Evolutionary conservation across 192 early-diverging fungal genomes (phyloP).

Genomic region (Backusella westeae): DNA sequence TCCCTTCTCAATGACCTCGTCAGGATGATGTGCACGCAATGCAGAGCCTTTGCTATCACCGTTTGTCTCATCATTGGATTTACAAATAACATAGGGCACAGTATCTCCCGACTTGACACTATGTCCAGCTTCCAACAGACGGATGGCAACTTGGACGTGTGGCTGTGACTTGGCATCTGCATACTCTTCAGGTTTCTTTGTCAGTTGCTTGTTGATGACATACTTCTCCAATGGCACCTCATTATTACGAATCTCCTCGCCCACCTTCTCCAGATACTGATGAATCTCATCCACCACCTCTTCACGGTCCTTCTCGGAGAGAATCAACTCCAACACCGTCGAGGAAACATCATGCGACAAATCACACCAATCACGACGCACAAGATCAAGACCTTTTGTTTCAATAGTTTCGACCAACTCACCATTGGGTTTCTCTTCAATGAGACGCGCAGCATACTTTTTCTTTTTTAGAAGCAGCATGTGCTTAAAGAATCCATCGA

Average conservation of each 20-base stretch:
- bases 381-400: constrained; percentile 94
- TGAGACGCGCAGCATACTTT: constrained; percentile 90
- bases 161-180: constrained; percentile 85
- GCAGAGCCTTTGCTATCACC: constrained; percentile 51
- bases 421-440: constrained; percentile 60
- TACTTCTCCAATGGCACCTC: constrained; percentile 80
- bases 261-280: constrained; percentile 64
- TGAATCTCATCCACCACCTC: constrained; percentile 80
- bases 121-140: constrained; percentile 68
- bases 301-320: constrained; percentile 55
- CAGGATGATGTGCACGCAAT: constrained; percentile 58
- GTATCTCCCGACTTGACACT: constrained; percentile 82
- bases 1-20: constrained; percentile 66
- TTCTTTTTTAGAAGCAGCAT: constrained; percentile 96
- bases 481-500: constrained; percentile 89
- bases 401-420: constrained; percentile 57
- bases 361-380: constrained; percentile 97
- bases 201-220: constrained; percentile 89
- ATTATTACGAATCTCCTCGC: constrained; percentile 65
- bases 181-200: constrained; percentile 90
- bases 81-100: constrained; percentile 90
- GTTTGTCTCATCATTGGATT: constrained; percentile 23
- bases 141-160: constrained; percentile 92
- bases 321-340: constrained; percentile 64
- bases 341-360: constrained; percentile 87